Evolutionary conservation across 495 filamentous ascomycete genomes (phyloP).

Genomic region (Aspergillus sclerotiicarbonarius): DNA sequence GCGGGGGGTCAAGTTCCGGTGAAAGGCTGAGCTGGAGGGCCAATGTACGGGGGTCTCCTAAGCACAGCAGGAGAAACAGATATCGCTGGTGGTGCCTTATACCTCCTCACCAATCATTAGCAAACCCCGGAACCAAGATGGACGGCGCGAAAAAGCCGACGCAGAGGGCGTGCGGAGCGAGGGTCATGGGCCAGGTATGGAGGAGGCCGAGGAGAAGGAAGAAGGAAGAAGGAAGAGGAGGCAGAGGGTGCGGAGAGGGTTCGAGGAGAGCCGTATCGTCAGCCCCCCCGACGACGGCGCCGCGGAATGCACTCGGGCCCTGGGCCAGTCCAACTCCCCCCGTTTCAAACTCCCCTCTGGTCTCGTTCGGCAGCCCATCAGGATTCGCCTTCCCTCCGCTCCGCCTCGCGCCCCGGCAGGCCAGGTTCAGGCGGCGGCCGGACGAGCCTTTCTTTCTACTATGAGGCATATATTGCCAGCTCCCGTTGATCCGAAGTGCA

Average conservation of each 20-base stretch:
- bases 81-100: constrained; percentile 1
- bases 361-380: neutral
- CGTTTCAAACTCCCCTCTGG: neutral
- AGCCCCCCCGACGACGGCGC: constrained; percentile 10
- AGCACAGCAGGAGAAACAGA: constrained; percentile 17
- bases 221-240: constrained; percentile 7
- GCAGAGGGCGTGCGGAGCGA: neutral
- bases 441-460: neutral
- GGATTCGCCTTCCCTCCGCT: neutral
- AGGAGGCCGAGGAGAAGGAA: constrained; percentile 3
- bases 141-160: neutral
- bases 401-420: neutral
- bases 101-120: constrained; percentile 3
- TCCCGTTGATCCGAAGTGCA: neutral
- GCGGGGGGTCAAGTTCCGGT: constrained; percentile 9
- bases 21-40: constrained; percentile 11
- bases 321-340: neutral
- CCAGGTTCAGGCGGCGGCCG: neutral
- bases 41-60: constrained; percentile 15
- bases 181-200: neutral
- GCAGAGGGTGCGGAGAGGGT: constrained; percentile 7
- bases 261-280: constrained; percentile 3
- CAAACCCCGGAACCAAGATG: constrained; percentile 4
- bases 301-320: constrained; percentile 13
- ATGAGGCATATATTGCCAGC: neutral